phyloP scores from a whole-genome alignment of 139 green algal genomes.

The Tetraselmis chui region DNA sequence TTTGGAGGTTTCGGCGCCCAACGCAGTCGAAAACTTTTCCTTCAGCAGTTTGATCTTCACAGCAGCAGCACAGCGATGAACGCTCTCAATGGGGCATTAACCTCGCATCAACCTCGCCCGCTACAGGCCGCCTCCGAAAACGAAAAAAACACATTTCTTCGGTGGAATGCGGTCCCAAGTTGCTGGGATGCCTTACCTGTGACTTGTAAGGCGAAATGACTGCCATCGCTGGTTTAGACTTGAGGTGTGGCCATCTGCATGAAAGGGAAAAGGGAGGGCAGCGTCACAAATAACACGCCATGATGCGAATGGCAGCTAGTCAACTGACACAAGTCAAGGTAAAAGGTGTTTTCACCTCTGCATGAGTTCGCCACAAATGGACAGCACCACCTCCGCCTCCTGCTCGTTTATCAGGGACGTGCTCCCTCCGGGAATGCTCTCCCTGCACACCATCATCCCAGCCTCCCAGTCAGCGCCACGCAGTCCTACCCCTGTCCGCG shows the following conservation, averaged over 20 bases:
- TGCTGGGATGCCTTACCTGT: slow-evolving; percentile 41
- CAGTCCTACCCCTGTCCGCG: too few relatives aligned
- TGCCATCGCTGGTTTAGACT: slow-evolving; percentile 42
- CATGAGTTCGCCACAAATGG: slow-evolving; percentile 38
- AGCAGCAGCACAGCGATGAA: slow-evolving; percentile 4
- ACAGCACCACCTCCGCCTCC: slow-evolving; percentile 66
- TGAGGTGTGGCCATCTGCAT: slow-evolving; percentile 42
- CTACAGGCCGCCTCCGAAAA: too few relatives aligned
- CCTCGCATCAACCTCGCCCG: too few relatives aligned
- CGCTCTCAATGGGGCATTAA: not conserved
- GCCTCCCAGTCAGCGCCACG: not conserved
- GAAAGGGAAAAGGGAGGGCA: too few relatives aligned
- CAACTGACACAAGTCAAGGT: too few relatives aligned
- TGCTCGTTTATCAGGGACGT: slow-evolving; percentile 48
- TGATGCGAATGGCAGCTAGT: too few relatives aligned
- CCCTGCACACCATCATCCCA: slow-evolving; percentile 18
- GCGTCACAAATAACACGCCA: too few relatives aligned
- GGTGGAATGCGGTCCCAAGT: not conserved
- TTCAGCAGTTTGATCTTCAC: slow-evolving; percentile 63
- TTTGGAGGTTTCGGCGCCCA: slow-evolving; percentile 47
- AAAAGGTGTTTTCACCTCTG: too few relatives aligned
- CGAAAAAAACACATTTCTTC: not conserved
- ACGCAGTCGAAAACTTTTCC: slow-evolving; percentile 38
- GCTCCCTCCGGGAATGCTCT: slow-evolving; percentile 31
- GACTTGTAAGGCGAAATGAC: slow-evolving; percentile 91